Evolutionary conservation across 164 flowering plant species (phyloP).

Genomic region (Akebia trifoliata): DNA sequence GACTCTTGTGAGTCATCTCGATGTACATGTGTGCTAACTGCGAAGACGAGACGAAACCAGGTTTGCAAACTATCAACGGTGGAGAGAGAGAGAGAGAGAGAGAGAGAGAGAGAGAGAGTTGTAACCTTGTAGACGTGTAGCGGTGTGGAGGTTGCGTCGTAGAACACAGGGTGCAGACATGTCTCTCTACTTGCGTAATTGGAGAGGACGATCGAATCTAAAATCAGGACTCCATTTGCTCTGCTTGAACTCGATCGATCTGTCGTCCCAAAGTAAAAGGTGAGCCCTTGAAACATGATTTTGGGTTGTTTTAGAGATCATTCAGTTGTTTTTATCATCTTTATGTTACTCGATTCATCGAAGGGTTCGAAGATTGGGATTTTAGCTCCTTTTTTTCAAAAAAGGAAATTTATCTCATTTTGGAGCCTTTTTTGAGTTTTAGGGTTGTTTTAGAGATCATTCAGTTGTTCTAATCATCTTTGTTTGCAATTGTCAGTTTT

Average conservation of each 20-base stretch:
- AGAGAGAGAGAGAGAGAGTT: too few species aligned
- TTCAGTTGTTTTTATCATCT: neutral
- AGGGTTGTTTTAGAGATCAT: too few species aligned
- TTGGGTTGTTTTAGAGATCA: neutral
- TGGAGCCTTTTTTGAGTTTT: too few species aligned
- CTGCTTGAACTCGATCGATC: conserved; percentile 26
- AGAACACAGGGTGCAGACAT: conserved; percentile 15
- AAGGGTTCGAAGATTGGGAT: neutral
- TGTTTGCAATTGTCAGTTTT: too few species aligned
- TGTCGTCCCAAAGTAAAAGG: conserved; percentile 58
- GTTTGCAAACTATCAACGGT: too few species aligned
- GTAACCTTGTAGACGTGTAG: too few species aligned
- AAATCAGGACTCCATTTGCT: conserved; percentile 12
- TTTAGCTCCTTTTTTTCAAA: neutral
- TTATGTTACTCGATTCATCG: neutral
- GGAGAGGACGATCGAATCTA: conserved; percentile 10
- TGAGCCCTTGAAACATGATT: conserved; percentile 5
- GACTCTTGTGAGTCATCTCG: too few species aligned
- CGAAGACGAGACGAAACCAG: too few species aligned
- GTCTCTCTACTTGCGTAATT: conserved; percentile 25
- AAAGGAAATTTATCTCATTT: neutral
- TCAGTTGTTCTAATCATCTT: too few species aligned
- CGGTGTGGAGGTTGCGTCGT: neutral
- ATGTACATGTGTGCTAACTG: too few species aligned
- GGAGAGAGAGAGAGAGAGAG: too few species aligned